phyloP scores from a whole-genome alignment of 345 rosid species.

The Hypericum perforatum region DNA sequence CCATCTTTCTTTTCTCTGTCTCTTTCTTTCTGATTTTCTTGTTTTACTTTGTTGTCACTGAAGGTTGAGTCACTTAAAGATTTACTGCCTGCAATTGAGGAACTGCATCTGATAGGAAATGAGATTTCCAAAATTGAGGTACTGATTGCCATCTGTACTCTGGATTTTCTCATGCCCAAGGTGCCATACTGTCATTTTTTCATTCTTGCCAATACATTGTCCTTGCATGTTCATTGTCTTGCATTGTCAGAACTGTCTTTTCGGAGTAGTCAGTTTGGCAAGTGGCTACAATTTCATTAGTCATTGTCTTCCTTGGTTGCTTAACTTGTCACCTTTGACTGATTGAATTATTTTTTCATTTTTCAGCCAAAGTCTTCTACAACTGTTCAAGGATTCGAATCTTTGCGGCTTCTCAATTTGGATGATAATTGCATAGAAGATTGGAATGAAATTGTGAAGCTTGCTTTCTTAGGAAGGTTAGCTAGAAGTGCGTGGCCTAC shows the following conservation, averaged over 20 bases:
- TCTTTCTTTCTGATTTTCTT: not conserved
- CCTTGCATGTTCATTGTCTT: no score
- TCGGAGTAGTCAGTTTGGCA: no score
- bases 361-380: conserved; percentile 41
- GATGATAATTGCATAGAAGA: conserved; percentile 74
- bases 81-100: conserved; percentile 67
- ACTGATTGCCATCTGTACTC: not conserved
- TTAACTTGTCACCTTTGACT: not conserved
- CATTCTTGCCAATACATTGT: no score
- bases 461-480: conserved; percentile 65
- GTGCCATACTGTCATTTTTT: no score
- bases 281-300: no score
- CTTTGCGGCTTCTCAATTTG: conserved; percentile 71
- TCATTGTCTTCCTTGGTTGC: not conserved
- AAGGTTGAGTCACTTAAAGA: conserved; percentile 66
- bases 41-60: conserved; percentile 5
- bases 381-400: conserved; percentile 44
- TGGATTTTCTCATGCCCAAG: no score
- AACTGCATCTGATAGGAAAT: conserved; percentile 87
- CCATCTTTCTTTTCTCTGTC: not conserved
- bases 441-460: conserved; percentile 74
- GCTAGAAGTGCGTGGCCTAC: conserved; percentile 15
- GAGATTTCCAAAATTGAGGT: conserved; percentile 49
- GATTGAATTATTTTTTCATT: conserved; percentile 1
- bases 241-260: no score